Base-by-base conservation (phyloP, 78 protist genomes). In the Guillardia theta region DNA sequence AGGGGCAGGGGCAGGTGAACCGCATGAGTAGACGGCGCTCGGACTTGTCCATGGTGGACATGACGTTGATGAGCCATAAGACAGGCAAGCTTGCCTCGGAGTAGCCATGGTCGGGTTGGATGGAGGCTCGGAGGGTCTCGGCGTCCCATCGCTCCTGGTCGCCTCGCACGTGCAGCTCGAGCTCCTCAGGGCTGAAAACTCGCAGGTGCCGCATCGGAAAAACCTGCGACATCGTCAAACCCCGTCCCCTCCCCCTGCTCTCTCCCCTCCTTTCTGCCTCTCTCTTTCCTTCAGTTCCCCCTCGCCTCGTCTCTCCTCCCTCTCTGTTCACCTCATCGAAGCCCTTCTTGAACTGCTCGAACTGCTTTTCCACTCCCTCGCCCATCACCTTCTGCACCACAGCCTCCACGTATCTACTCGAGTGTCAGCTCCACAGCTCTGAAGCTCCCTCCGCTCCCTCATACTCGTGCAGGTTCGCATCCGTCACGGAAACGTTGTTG, bases 71-170 rank as follows among this genome's bases (percentile, higher is more conserved):
- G 18, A 80, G 90, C 90, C 90, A 80, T 18, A 80, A 27, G 45
- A 80, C 45, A 19, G 48, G 53, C 27, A 44, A 0, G 27, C 58
- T 45, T 22, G 19, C 0, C 58, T 80, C 90, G 90, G 43, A 45
- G 90, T 27, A 80, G 50, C 90, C 90, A 15, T 80, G 90, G 33
- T 80, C 90, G 8, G 90, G n/a, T 12, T 80, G 90, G 18, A 80
- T 0, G 50, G 37, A 45, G 44, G 70, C 70, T 8, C 70, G 70
- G 39, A 39, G 27, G 24, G 48, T 39, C 44, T 80, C 53, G 15
- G 10, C n/a, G 50, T 80, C 90, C 46, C 90, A 80, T 12, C 19
- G 27, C 41, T 70, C 83, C 46, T 36, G 46, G 41, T 70, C 83
- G 41, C 83, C 83, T 70, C 83, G n/a, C 27, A 70, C 6, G 6